Percentiles rank a stretch among this genome's conserved stretches.
These are phyloP conservation scores for Ambrosia hybrid DNA, from an alignment of 140 eudicot genomes.

Conservation along the genomic window DNA sequence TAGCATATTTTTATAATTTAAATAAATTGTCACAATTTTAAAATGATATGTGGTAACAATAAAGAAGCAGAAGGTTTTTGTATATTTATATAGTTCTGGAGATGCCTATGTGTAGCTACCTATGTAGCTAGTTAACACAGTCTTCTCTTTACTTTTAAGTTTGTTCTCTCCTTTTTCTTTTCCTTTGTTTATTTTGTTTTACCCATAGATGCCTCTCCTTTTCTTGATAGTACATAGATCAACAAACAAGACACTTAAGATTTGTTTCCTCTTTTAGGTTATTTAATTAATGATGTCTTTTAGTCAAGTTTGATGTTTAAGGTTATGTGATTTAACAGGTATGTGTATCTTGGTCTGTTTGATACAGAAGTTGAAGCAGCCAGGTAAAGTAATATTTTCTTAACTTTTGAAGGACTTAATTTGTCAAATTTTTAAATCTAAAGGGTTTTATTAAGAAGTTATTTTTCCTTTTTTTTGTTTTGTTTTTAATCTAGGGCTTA, in stretches of 20 bases:
- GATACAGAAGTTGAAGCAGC: slow-evolving; percentile 51
- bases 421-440: neutral
- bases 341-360: slow-evolving; percentile 45
- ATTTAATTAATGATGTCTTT: slow-evolving; percentile 16
- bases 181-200: slow-evolving; percentile 27
- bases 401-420: slow-evolving; percentile 17
- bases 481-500: slow-evolving; percentile 32
- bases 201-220: slow-evolving; percentile 28
- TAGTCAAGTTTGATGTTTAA: slow-evolving; percentile 37
- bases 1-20: neutral
- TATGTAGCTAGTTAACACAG: slow-evolving; percentile 37
- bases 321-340: slow-evolving; percentile 35
- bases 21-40: neutral
- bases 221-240: slow-evolving; percentile 29
- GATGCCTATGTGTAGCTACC: slow-evolving; percentile 27
- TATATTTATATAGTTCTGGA: slow-evolving; percentile 5
- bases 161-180: slow-evolving; percentile 31
- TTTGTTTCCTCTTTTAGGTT: slow-evolving; percentile 35
- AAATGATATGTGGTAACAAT: neutral
- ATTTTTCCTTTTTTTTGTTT: neutral
- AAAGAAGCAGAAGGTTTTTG: neutral
- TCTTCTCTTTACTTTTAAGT: slow-evolving; percentile 41
- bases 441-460: slow-evolving; percentile 12
- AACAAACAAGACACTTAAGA: slow-evolving; percentile 37
- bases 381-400: slow-evolving; percentile 33